These are phyloP conservation scores for Calonectria crousiana DNA, from an alignment of 2,329 filamentous ascomycete genomes.

Conservation along the genomic window DNA sequence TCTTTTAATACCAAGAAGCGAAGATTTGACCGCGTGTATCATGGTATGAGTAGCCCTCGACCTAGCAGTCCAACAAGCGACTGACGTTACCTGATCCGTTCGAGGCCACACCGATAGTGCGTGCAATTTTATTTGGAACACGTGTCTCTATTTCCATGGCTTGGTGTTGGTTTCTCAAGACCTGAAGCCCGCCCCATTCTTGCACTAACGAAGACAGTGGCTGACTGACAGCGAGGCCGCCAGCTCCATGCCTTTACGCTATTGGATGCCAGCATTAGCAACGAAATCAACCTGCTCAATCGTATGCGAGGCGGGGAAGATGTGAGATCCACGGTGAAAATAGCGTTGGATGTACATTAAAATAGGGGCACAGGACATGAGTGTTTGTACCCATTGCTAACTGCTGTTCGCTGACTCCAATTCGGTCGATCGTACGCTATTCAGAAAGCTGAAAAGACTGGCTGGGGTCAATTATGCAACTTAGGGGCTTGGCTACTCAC, in stretches of 20 bases:
- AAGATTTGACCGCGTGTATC: neutral
- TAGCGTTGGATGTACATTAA: too few species aligned
- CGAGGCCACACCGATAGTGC: neutral
- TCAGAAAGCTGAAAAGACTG: neutral
- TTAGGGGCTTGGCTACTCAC: neutral
- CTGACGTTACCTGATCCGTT: neutral
- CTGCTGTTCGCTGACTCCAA: neutral
- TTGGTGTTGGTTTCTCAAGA: neutral
- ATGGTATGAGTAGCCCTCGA: neutral
- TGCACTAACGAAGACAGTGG: neutral
- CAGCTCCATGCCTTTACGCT: too few species aligned
- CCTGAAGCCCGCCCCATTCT: neutral
- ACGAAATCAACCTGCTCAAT: too few species aligned
- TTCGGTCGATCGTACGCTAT: neutral
- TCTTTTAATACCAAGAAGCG: neutral
- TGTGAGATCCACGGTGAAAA: too few species aligned
- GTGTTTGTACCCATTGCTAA: neutral
- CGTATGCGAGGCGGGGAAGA: too few species aligned
- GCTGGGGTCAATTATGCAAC: neutral
- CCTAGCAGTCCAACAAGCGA: neutral
- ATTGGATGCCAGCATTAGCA: too few species aligned
- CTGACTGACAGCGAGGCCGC: neutral
- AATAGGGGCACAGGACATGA: too few species aligned
- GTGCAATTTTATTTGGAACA: neutral
- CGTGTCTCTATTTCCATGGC: neutral